phyloP scores from a whole-genome alignment of 805 yeast genomes.

The Candida maesae region DNA sequence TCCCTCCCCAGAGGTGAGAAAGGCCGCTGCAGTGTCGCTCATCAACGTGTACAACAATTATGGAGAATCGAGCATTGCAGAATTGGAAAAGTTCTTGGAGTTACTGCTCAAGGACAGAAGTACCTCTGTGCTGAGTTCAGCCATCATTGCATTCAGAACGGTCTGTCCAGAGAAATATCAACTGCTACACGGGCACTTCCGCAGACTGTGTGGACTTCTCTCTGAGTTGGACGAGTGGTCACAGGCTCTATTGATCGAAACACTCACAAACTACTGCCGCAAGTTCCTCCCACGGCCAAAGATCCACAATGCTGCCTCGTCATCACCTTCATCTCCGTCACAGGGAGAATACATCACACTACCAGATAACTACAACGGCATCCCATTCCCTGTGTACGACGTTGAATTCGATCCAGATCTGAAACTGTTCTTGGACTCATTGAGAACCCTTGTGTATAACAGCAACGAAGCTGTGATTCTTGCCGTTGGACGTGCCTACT shows the following conservation, averaged over 20 bases:
- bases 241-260: constrained; percentile 53
- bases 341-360: constrained; percentile 32
- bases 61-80: constrained; percentile 42
- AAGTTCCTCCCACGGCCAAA: constrained; percentile 54
- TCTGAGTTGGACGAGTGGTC: constrained; percentile 69
- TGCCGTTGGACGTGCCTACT: constrained; percentile 53
- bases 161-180: constrained; percentile 57
- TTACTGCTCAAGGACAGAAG: constrained; percentile 63
- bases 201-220: constrained; percentile 48
- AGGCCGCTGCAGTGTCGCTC: constrained; percentile 74
- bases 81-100: constrained; percentile 46
- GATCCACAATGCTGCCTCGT: constrained; percentile 32
- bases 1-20: constrained; percentile 71
- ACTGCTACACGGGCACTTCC: constrained; percentile 66
- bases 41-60: constrained; percentile 48
- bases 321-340: too few relatives aligned
- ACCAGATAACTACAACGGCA: constrained; percentile 41
- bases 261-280: constrained; percentile 65
- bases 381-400: constrained; percentile 38
- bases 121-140: constrained; percentile 63
- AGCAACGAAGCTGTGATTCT: constrained; percentile 58
- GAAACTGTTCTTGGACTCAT: constrained; percentile 44
- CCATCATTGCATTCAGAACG: constrained; percentile 53
- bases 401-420: constrained; percentile 53
- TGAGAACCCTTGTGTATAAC: constrained; percentile 45